These are phyloP conservation scores for Bipolaris gigantea DNA, from an alignment of 2,329 filamentous ascomycete genomes.

Conservation along the genomic window DNA sequence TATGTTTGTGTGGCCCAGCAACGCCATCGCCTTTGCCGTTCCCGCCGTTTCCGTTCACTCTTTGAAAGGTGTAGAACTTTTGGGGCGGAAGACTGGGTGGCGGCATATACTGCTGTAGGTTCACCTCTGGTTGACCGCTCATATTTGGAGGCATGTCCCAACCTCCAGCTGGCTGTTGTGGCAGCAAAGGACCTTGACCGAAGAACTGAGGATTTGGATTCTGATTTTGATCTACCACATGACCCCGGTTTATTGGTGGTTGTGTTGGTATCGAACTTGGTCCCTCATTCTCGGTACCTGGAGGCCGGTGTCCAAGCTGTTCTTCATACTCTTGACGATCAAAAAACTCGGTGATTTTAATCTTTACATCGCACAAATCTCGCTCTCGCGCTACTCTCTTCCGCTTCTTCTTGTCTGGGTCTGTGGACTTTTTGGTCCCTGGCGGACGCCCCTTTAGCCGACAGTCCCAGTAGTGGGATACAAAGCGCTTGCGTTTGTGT, in stretches of 20 bases:
- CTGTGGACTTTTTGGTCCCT: slow-evolving; percentile 76
- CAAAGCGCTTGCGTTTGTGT: slow-evolving; percentile 80
- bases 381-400: slow-evolving; percentile 74
- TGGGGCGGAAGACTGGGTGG: slow-evolving; percentile 13
- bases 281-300: slow-evolving; percentile 16
- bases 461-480: slow-evolving; percentile 85
- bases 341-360: slow-evolving; percentile 81
- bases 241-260: slow-evolving; percentile 4
- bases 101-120: slow-evolving; percentile 19
- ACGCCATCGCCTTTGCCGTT: slow-evolving; percentile 72
- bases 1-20: slow-evolving; percentile 73
- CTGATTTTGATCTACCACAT: slow-evolving; percentile 12
- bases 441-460: slow-evolving; percentile 77
- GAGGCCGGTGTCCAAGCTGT: slow-evolving; percentile 36
- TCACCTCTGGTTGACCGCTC: slow-evolving; percentile 15
- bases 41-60: slow-evolving; percentile 74
- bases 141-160: slow-evolving; percentile 34
- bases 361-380: slow-evolving; percentile 83
- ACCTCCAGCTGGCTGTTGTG: slow-evolving; percentile 17
- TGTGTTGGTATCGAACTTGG: slow-evolving; percentile 9
- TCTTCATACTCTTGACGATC: slow-evolving; percentile 52
- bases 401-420: slow-evolving; percentile 80
- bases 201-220: slow-evolving; percentile 25
- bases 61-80: slow-evolving; percentile 68
- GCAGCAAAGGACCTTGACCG: slow-evolving; percentile 18